Percentiles rank a stretch among this genome's conserved stretches.
phyloP scores from a whole-genome alignment of 1,139 yeast species.

The Pichia sp. region DNA sequence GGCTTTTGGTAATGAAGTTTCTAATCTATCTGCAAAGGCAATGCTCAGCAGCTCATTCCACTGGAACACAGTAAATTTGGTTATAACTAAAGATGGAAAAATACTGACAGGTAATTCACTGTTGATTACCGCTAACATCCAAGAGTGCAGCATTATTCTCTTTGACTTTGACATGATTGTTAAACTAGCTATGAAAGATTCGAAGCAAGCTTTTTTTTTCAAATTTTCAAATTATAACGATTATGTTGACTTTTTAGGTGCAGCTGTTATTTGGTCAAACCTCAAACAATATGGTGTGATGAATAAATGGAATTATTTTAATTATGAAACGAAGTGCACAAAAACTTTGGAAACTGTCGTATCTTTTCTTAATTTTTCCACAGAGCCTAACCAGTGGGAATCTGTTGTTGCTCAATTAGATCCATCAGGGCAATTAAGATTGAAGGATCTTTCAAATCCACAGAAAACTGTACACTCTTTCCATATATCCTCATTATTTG shows the following conservation, averaged over 20 bases:
- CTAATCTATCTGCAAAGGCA: neutral
- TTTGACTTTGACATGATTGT: slow-evolving; percentile 25
- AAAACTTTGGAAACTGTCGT: slow-evolving; percentile 23
- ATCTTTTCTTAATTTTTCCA: neutral
- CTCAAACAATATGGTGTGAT: slow-evolving; percentile 51
- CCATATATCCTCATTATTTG: slow-evolving; percentile 46
- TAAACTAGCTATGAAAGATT: slow-evolving; percentile 34
- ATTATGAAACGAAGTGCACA: slow-evolving; percentile 39
- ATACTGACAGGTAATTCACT: slow-evolving; percentile 16
- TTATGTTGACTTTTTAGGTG: slow-evolving; percentile 44
- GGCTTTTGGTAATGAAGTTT: slow-evolving; percentile 8
- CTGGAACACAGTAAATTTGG: slow-evolving; percentile 21
- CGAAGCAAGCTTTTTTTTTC: slow-evolving; percentile 37
- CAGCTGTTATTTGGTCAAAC: slow-evolving; percentile 58
- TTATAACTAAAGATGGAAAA: slow-evolving; percentile 21
- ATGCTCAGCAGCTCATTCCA: slow-evolving; percentile 1
- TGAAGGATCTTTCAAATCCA: slow-evolving; percentile 61
- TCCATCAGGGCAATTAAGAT: slow-evolving; percentile 57
- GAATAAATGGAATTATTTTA: slow-evolving; percentile 45
- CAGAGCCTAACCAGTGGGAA: slow-evolving; percentile 56
- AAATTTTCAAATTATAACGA: slow-evolving; percentile 37
- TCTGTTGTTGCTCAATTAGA: slow-evolving; percentile 66
- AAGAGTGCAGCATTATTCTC: slow-evolving; percentile 30
- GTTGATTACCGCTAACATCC: slow-evolving; percentile 31
- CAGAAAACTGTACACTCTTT: slow-evolving; percentile 56